Base-by-base conservation (phyloP, 2,329 filamentous ascomycete genomes). In the Penicillium crustosum region DNA sequence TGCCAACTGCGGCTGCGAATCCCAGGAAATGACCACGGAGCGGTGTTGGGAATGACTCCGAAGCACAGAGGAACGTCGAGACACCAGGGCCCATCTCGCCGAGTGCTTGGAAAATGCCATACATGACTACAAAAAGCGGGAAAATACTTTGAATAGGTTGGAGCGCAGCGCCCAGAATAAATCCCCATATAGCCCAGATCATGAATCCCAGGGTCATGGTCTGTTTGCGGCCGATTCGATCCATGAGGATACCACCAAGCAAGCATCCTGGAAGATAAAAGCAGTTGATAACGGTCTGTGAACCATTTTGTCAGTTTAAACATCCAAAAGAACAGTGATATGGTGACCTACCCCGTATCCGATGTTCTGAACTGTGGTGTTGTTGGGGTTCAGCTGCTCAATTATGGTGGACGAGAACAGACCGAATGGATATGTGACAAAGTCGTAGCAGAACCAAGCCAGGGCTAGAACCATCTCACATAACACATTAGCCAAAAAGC, bases 321-420 rank as follows among this genome's bases (percentile, higher is more conserved):
- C 9, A 6, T 19, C 13, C 2, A 3, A 35, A 21, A 1, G 12
- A 33, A 35, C 17, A 5, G 29, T 48, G 9, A 7, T 2, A 33
- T 48, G 29, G 6, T 2, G 7, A 60, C 63, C 23, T 58, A 68
- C 66, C 1, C 67, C 63, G 19, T 66, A 69, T 19, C 65, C 67
- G 31, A 68, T 67, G 29, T 65, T 69, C n/a, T 69, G 58, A 61
- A 77, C 69, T 1, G 80, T 67, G n/a, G 73, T 78, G 35, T 78
- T 73, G 15, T 73, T 68, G 0, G 76, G 63, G 29, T 78, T 78
- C 29, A 78, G 69, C 25, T 76, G 71, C 4, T 70, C 68, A 50
- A 83, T 77, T 57, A 84, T 83, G 23, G 81, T 82, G 0, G 80
- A 80, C 55, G 78, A 79, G 68, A 84, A 84, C 29, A 85, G 76